A percentile compares a stretch with the other conserved stretches of the same genome.
Conservation (phyloP, 2,329 filamentous ascomycete species). For the Botrytis fragariae region DNA sequence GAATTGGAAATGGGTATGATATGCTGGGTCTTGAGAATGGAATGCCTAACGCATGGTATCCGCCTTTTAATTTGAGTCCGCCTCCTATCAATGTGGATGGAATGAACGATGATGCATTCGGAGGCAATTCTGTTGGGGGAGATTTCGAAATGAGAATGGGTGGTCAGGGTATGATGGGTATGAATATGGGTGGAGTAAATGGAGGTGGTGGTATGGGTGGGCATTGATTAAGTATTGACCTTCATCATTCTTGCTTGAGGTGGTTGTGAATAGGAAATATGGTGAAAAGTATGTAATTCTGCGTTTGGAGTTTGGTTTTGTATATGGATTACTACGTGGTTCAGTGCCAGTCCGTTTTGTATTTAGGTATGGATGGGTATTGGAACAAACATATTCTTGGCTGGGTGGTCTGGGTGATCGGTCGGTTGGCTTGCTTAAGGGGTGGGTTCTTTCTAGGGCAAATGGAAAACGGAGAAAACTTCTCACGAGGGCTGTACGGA, state of each 20-base stretch:
- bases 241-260: not conserved
- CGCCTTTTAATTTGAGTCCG: constrained; percentile 88
- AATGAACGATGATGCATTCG: constrained; percentile 39
- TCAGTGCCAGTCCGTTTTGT: not conserved
- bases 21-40: not conserved
- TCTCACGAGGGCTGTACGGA: not conserved
- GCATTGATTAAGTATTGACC: not conserved
- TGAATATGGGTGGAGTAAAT: not conserved
- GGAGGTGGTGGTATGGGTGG: not conserved
- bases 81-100: constrained; percentile 49
- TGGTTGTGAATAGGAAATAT: not conserved
- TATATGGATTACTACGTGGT: not conserved
- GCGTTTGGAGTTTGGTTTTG: not conserved
- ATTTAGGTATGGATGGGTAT: constrained; percentile 2
- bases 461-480: not conserved
- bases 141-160: constrained; percentile 3
- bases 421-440: not conserved
- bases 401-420: not conserved
- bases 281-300: not conserved
- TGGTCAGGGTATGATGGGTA: not conserved
- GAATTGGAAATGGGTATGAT: constrained; percentile 8
- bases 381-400: not conserved
- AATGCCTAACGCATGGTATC: constrained; percentile 74
- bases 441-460: not conserved
- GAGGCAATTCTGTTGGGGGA: not conserved